A percentile compares a stretch with the other conserved stretches of the same genome.
These are phyloP conservation scores for Phlebopus sp. DNA, from an alignment of 1,284 basidiomycete species.

Conservation along the genomic window DNA sequence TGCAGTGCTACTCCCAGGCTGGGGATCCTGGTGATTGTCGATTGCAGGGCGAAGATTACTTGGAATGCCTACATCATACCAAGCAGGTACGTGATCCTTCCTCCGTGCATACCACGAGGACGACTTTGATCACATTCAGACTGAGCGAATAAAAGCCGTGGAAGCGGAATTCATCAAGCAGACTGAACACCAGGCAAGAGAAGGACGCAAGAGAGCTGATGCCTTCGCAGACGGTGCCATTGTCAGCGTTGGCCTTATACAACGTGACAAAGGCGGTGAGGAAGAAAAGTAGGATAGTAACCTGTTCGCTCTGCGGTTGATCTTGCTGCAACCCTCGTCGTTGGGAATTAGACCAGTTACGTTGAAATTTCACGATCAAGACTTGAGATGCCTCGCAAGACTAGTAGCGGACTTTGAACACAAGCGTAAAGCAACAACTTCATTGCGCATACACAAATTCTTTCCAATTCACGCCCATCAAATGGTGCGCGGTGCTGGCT, in stretches of 20 bases:
- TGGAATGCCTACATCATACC: slow-evolving; percentile 90
- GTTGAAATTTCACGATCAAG: too few species aligned
- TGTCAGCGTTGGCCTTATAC: slow-evolving; percentile 72
- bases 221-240: slow-evolving; percentile 73
- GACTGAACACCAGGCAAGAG: slow-evolving; percentile 61
- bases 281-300: slow-evolving; percentile 12
- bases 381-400: too few species aligned
- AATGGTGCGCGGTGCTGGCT: slow-evolving; percentile 24
- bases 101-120: slow-evolving; percentile 8
- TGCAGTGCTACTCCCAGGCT: slow-evolving; percentile 83
- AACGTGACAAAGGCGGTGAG: slow-evolving; percentile 40
- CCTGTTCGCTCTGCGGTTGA: slow-evolving; percentile 2
- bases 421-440: not conserved
- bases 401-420: slow-evolving; percentile 15
- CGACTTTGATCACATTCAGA: slow-evolving; percentile 40
- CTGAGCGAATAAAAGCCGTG: slow-evolving; percentile 70
- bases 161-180: slow-evolving; percentile 74
- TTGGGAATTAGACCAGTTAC: not conserved
- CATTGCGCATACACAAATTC: not conserved
- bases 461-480: not conserved
- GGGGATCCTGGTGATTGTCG: slow-evolving; percentile 77
- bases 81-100: slow-evolving; percentile 69
- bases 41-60: slow-evolving; percentile 80
- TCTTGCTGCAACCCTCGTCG: not conserved
- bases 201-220: slow-evolving; percentile 71